Conservation (phyloP, 768 basidiomycete genomes). For the Calocera viscosa region DNA sequence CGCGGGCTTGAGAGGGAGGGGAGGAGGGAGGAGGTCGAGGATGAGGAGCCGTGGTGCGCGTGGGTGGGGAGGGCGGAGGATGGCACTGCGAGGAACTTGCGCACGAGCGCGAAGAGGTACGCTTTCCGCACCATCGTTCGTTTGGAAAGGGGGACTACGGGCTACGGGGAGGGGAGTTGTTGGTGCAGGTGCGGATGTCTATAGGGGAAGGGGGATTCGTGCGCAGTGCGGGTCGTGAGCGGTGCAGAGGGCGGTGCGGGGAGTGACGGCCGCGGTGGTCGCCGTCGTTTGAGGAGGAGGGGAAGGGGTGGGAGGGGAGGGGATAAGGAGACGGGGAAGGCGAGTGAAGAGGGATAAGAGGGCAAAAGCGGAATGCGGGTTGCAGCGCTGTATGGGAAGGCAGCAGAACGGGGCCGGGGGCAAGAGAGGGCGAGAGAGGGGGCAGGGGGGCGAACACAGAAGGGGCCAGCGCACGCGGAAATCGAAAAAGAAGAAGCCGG, state of each 20-base stretch:
- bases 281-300: not conserved
- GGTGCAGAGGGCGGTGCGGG: not conserved
- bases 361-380: not conserved
- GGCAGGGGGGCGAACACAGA: not conserved
- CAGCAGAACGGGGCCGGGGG: not conserved
- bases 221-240: not conserved
- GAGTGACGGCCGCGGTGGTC: not conserved
- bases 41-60: not conserved
- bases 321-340: not conserved
- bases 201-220: not conserved
- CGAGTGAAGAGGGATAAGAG: not conserved
- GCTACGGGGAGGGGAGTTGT: not conserved
- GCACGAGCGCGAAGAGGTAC: slow-evolving; percentile 6
- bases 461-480: too few relatives aligned
- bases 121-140: not conserved
- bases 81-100: not conserved
- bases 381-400: not conserved
- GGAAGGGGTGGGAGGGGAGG: not conserved
- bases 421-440: not conserved
- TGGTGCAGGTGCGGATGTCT: not conserved
- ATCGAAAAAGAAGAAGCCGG: too few relatives aligned
- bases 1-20: not conserved
- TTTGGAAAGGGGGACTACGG: too few relatives aligned
- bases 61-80: not conserved
- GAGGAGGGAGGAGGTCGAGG: not conserved